Evolutionary conservation across 2,329 filamentous ascomycete genomes (phyloP), one percentile per base, ranked within the genome.

Genomic region (Geosmithia flava): DNA sequence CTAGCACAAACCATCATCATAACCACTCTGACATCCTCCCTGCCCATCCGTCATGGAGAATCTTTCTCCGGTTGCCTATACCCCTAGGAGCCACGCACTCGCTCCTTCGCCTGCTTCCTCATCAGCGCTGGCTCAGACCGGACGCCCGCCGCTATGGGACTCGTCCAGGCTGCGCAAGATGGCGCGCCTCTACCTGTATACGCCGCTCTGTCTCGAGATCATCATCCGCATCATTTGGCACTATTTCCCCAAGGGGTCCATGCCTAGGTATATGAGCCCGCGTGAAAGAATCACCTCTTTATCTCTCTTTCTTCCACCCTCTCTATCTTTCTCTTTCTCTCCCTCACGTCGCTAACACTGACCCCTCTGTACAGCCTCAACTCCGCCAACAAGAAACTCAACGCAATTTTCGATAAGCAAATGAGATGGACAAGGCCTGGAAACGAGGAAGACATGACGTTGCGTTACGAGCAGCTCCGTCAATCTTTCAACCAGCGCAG

Each of bases 371-470:
- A 15, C 20, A 77, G 75, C 39, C 72, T 72, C 54, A 76, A 79
- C 54, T 78, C 76, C 27, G 75, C 72, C 33, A 75, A 76, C 55
- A 80, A 80, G 62, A 76, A 72, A 20, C 69, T 80, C 53, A 73
- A 74, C 48, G 63, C 66, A 7, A 69, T 78, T 51, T 68, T 80
- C 30, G 76, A 78, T 52, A 76, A 80, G 51, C 74, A 81, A 39
- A 74, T 76, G 29, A 68, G 76, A 56, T 78, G 76, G 68, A 64
- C 80, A 46, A 71, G 74, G 19, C 75, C 76, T 1, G 69, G 68
- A 50, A 68, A 64, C 37, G 63, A 69, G 11, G 64, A 68, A 17
- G 75, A 80, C 47, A 76, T 78, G 69, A 62, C 63, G 43, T 66
- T 68, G 30, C 73, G 75, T 27, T 66, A 78, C 46, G 61, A 60